Conservation (phyloP, 73 alveolate genomes). For the Stentor roeselii region DNA sequence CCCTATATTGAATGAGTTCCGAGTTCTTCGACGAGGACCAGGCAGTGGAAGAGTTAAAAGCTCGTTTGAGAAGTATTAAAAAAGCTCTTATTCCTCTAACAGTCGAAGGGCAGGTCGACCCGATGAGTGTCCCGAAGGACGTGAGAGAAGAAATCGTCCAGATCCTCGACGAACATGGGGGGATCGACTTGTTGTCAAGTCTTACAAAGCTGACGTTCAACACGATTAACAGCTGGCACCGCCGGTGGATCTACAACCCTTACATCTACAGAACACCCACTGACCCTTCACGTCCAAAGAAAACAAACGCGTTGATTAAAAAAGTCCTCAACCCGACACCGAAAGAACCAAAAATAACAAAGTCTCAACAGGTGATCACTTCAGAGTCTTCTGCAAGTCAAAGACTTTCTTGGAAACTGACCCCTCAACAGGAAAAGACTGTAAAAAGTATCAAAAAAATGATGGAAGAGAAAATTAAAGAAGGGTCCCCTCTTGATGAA, state of each 20-base stretch:
- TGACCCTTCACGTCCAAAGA: background rate
- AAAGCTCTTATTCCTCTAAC: background rate
- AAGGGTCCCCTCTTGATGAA: background rate
- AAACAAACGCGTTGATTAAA: background rate
- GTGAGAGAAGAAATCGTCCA: conserved; percentile 21
- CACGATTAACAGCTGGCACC: conserved; percentile 22
- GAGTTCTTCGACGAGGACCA: conserved; percentile 14
- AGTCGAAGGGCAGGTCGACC: background rate
- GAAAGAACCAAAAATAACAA: background rate
- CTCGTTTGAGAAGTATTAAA: background rate
- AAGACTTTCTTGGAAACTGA: background rate
- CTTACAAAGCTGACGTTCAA: background rate
- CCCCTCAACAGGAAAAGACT: background rate
- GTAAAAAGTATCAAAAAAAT: background rate
- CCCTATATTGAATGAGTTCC: background rate
- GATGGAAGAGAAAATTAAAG: background rate
- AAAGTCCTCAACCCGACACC: background rate
- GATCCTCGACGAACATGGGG: conserved; percentile 22
- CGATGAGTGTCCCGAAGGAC: background rate
- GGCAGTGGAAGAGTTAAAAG: conserved; percentile 1
- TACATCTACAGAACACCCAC: background rate
- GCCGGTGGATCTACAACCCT: background rate
- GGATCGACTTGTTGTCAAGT: background rate
- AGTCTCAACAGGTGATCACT: background rate
- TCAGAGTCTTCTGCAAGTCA: background rate